Base-by-base conservation (phyloP, 768 basidiomycete species). In the Tulasnella sp. region DNA sequence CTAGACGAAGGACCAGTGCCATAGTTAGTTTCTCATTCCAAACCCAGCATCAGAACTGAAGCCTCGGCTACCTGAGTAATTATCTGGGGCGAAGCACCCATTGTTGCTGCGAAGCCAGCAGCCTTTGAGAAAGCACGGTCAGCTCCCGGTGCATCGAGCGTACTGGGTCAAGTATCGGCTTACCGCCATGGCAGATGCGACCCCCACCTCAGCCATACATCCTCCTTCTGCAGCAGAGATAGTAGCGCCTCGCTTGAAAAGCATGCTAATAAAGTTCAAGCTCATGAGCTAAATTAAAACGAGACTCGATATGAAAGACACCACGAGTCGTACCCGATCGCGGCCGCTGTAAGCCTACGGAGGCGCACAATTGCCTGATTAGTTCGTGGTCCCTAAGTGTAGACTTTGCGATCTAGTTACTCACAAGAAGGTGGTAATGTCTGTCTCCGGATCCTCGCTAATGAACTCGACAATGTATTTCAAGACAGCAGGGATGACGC, bases 141-240 rank as follows among this genome's bases (percentile, higher is more conserved):
- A 39, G 37, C 36, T 64, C 54, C 15, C 22, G 3, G 25, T 4
- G 39, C 58, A 29, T 12, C 7, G 19, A 68, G 38, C 58, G 54
- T 11, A 31, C 29, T n/a, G 58, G 58, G 1, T 64, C 9, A 25
- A 29, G 19, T 6, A 22, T 49, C 54, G 45, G 19, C 78, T 7
- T 95, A 74, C 91, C 91, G 96, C 97, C 97, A 98, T 98, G 3
- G 94, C 94, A 81, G 94, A 94, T 1, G 97, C 96, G 54, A 98
- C 97, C 88, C 96, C 96, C 4, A 99, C 96, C 85, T 97, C 95
- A 25, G 95, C 95, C 84, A 95, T 93, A 82, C 95, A 97, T 14
- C 82, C 79, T 74, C 72, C 96, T 83, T 99, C 97, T 0, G 97
- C 96, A 17, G 96, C 96, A 68, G 92, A 93, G 71, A 98, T 97